phyloP scores from a whole-genome alignment of 176 grass and related monocot genomes.

The Aegilops tauschii region DNA sequence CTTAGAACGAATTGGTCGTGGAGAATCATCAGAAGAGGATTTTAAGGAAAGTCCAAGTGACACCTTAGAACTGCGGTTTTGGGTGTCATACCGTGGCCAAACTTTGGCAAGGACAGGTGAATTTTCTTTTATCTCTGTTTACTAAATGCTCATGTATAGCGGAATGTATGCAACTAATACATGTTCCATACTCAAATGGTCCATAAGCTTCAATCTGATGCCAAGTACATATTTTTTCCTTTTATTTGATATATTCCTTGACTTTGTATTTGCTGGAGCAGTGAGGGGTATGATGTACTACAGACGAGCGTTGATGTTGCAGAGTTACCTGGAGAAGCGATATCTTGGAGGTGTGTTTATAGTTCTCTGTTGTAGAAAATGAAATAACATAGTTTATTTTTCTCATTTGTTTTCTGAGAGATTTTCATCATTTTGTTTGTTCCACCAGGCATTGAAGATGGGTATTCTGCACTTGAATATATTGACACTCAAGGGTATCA shows the following conservation, averaged over 20 bases:
- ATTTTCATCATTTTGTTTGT: conserved; percentile 24
- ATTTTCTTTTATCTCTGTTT: conserved; percentile 22
- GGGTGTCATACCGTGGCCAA: conserved; percentile 95
- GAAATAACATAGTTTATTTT: conserved; percentile 11
- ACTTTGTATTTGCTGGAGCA: conserved; percentile 37
- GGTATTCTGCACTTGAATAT: conserved; percentile 66
- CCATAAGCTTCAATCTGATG: conserved; percentile 21
- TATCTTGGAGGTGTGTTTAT: conserved; percentile 65
- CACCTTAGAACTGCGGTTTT: conserved; percentile 90
- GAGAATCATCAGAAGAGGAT: conserved; percentile 71
- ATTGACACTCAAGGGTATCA: conserved; percentile 83
- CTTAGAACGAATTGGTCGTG: conserved; percentile 78
- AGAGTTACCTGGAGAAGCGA: conserved; percentile 94
- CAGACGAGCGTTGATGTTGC: conserved; percentile 87
- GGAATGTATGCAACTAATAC: conserved; percentile 3
- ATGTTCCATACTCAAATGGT: not conserved
- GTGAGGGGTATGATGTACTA: conserved; percentile 99
- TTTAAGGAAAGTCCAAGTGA: conserved; percentile 64
- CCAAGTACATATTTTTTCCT: conserved; percentile 20
- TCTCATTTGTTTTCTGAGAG: not conserved
- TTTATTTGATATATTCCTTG: conserved; percentile 35
- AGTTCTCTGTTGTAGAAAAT: conserved; percentile 20
- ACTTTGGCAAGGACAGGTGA: conserved; percentile 96
- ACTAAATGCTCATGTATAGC: not conserved
- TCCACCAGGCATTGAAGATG: conserved; percentile 73